Conservation (phyloP, 345 rosid genomes). For the Conringia planisiliqua region DNA sequence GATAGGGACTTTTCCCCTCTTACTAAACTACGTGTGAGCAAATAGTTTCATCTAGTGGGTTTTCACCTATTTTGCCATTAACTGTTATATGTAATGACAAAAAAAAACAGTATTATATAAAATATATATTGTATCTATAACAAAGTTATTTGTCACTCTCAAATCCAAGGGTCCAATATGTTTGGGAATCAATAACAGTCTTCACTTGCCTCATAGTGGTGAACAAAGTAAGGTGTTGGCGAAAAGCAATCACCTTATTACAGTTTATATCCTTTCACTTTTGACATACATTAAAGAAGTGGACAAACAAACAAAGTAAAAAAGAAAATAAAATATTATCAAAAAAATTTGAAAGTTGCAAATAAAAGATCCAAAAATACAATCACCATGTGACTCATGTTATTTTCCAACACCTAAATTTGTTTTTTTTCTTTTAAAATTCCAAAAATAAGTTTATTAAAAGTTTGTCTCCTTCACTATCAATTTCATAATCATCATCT, state of each 20-base stretch:
- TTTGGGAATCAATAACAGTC: constrained; percentile 40
- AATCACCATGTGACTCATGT: constrained; percentile 32
- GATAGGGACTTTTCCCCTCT: neutral
- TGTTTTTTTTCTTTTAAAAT: neutral
- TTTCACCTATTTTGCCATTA: constrained; percentile 15
- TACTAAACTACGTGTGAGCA: neutral
- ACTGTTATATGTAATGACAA: constrained; percentile 6
- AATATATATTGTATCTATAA: neutral
- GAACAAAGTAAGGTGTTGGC: constrained; percentile 36
- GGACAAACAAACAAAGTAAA: constrained; percentile 12
- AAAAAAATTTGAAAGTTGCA: constrained; percentile 7
- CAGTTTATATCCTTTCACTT: constrained; percentile 24
- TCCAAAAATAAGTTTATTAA: neutral
- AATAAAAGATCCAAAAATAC: constrained; percentile 10
- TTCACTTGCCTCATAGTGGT: constrained; percentile 31
- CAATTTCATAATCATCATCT: constrained; percentile 26
- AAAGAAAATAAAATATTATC: neutral
- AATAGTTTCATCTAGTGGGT: constrained; percentile 8
- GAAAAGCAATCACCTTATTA: constrained; percentile 33
- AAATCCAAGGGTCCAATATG: constrained; percentile 32
- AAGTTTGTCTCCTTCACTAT: constrained; percentile 15
- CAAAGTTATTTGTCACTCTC: constrained; percentile 19
- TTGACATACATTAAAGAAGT: constrained; percentile 25
- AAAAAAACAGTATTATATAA: neutral
- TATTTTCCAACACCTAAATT: constrained; percentile 23